These are phyloP conservation scores for Tuctoria greenei DNA, from an alignment of 176 grass and related monocot species.

Conservation along the genomic window DNA sequence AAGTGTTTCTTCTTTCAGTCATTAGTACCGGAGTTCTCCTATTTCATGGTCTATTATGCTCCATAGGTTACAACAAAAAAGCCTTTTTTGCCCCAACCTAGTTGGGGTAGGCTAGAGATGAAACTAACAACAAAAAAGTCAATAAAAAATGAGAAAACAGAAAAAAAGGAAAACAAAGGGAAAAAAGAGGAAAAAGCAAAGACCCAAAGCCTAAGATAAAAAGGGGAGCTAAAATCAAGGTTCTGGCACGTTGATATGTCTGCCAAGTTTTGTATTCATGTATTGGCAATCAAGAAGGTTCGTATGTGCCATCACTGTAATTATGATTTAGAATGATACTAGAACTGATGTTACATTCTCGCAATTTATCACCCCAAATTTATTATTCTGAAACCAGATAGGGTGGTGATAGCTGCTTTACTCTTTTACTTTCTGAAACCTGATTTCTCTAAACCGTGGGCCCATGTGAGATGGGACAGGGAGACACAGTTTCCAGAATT, in stretches of 20 bases:
- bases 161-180: too few species aligned
- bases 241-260: not conserved
- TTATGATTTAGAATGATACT: not conserved
- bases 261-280: conserved; percentile 24
- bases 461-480: not conserved
- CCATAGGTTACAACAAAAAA: not conserved
- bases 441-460: not conserved
- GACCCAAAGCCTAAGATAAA: too few species aligned
- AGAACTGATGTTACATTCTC: not conserved
- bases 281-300: conserved; percentile 24
- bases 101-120: too few species aligned
- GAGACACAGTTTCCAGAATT: not conserved
- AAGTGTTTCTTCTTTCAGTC: conserved; percentile 38
- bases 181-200: too few species aligned
- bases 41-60: not conserved
- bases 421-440: not conserved
- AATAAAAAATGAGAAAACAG: too few species aligned
- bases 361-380: not conserved
- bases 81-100: too few species aligned
- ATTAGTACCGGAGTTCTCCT: conserved; percentile 2
- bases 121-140: too few species aligned
- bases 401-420: not conserved
- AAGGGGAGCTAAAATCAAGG: too few species aligned
- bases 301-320: conserved; percentile 3
- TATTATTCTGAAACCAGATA: not conserved